These are phyloP conservation scores for Volvox carteri DNA, from an alignment of 163 green algal genomes.

Conservation along the genomic window DNA sequence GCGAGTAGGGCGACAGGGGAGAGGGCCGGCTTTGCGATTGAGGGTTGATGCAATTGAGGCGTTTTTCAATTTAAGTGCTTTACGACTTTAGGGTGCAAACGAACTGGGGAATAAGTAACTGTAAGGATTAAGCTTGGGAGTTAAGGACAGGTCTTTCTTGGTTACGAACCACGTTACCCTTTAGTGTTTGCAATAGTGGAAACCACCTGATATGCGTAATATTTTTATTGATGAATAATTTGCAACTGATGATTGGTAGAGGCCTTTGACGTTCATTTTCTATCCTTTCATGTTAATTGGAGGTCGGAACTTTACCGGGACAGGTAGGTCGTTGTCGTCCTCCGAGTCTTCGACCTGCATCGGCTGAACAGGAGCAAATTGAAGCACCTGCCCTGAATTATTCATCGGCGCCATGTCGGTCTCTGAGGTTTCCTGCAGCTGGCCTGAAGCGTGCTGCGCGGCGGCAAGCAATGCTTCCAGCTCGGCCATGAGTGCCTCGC, in stretches of 20 bases:
- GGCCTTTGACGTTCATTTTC: not conserved
- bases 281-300: not conserved
- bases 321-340: not conserved
- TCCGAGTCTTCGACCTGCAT: slow-evolving; percentile 4
- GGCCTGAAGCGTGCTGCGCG: not conserved
- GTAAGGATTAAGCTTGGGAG: too few species aligned
- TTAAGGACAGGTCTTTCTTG: too few species aligned
- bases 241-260: not conserved
- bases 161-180: too few species aligned
- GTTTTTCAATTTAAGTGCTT: too few species aligned
- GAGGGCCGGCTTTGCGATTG: too few species aligned
- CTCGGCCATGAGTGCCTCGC: slow-evolving; percentile 19
- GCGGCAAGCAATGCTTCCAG: slow-evolving; percentile 12
- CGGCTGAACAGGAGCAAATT: slow-evolving; percentile 7
- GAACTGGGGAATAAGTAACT: too few species aligned
- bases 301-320: not conserved
- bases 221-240: not conserved
- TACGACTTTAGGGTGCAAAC: too few species aligned
- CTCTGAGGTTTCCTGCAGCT: not conserved
- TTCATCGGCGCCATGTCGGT: not conserved
- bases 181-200: not conserved
- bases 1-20: too few species aligned
- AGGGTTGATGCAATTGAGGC: too few species aligned
- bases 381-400: not conserved
- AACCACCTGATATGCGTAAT: not conserved